Conservation (phyloP, 2,329 filamentous ascomycete genomes). For the Colletotrichum trifolii region DNA sequence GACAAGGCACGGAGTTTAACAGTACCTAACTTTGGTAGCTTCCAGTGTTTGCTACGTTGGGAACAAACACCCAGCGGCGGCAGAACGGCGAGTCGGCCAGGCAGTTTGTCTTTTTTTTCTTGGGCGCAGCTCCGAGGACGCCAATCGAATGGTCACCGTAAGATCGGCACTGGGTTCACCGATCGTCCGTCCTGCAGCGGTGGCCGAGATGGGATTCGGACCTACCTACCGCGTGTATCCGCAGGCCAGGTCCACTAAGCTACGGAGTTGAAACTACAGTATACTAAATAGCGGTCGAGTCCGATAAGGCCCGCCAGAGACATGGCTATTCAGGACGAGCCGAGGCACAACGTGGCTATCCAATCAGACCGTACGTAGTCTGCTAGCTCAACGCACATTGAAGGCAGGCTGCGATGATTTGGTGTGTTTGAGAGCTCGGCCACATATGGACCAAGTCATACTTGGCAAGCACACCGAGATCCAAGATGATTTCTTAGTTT, state of each 20-base stretch:
- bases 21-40: background rate
- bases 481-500: too few species aligned
- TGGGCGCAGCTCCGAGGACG: constrained; percentile 18
- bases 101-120: background rate
- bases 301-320: too few species aligned
- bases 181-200: constrained; percentile 20
- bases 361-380: constrained; percentile 12
- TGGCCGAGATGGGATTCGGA: background rate
- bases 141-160: constrained; percentile 1
- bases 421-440: too few species aligned
- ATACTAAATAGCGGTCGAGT: background rate
- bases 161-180: constrained; percentile 30
- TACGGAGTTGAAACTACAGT: too few species aligned
- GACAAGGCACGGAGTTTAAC: background rate
- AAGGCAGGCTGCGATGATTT: too few species aligned
- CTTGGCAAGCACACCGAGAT: too few species aligned
- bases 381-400: too few species aligned
- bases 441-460: too few species aligned
- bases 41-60: constrained; percentile 4
- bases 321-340: constrained; percentile 1
- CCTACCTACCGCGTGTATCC: background rate
- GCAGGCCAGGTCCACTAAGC: too few species aligned
- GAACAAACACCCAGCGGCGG: constrained; percentile 11
- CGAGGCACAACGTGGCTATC: constrained; percentile 20
- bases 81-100: background rate